Base-by-base conservation (phyloP, 2,329 filamentous ascomycete species). In the Alternaria angustiovoidea region DNA sequence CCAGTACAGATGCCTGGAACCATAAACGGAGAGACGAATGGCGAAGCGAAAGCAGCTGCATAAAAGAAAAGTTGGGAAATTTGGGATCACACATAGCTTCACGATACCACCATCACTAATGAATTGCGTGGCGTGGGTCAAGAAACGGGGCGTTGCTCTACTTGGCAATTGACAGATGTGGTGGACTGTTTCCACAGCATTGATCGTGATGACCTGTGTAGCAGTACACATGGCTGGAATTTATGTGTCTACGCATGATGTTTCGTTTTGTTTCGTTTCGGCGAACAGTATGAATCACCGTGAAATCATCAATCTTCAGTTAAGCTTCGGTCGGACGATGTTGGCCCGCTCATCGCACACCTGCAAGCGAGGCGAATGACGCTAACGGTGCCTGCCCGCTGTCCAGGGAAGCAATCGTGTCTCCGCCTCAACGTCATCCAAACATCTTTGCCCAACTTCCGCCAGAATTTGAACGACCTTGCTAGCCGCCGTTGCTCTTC, bases 1-100 rank as follows among this genome's bases (percentile, higher is more conserved):
- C 84, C 89, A 5, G 80, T 92, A 14, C 81, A 86, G 5, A 87
- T 90, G 80, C 87, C 87, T 2, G 57, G 61, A 20, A 54, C 67
- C 30, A 59, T 66, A 6, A 56, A 28, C 2, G 57, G 62, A 16
- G 56, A 67, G 39, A 62, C 68, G 26, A 75, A 72, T 38, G 75
- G 70, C 34, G 70, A 73, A 51, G 64, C 61, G 24, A 58, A 68
- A 30, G 62, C 64, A 61, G 64, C 66, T 22, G 49, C 64, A 36
- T 69, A 66, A 62, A 18, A 39, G 3, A 24, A 16, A 34, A 14
- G 20, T 16, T 16, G 12, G 7, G 12, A 43, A 4, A 51, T 24
- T n/a, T 20, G 32, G 51, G 34, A 28, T 44, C 20, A 7, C 9
- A 36, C 49, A 39, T 22, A 41, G 32, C 54, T 34, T 32, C 34